Base-by-base conservation (phyloP, 2,329 filamentous ascomycete species). In the Shiraia bambusicola region DNA sequence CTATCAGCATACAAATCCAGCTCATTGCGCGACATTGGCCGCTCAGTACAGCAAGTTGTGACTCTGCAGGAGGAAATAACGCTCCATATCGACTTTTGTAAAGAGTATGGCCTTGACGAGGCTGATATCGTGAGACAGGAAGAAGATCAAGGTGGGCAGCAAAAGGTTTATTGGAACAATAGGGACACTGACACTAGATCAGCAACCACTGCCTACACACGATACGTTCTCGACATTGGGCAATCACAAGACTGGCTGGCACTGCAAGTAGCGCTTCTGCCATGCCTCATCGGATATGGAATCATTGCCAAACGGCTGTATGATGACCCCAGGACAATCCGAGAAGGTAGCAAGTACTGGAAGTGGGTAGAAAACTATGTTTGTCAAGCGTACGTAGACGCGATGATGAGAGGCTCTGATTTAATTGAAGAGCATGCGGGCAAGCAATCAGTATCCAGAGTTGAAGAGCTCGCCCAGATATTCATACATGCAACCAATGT, bases 361-460 rank as follows among this genome's bases (percentile, higher is more conserved):
- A 79, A 83, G 32, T 97, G 92, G 92, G 88, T 97, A 52, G 77
- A 91, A 63, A 94, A 88, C 60, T 97, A 96, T 62, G 80, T 87
- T 12, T 86, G 84, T 2, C 83, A 88, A 1, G 87, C 93, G 63
- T 96, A 95, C 54, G 71, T 76, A 1, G 76, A 83, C 48, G 87
- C 88, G 5, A 87, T 94, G 39, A 75, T 74, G 50, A 76, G 81
- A 3, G 88, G 88, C 15, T 55, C 49, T 87, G 87, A 81, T 47
- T 69, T 94, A 22, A 76, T 96, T 7, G 92, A 96, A 67, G 79
- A 81, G 53, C 78, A 90, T 59, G 83, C 87, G 12, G 72, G 78
- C n/a, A 72, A 82, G 34, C 86, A 92, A 54, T 91, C 88, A 2
- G 82, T 86, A 0, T 75, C 74, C 27, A 77, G 89, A 30, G 80